Evolutionary conservation across 495 filamentous ascomycete genomes (phyloP).

Genomic region (Xylaria scruposa): DNA sequence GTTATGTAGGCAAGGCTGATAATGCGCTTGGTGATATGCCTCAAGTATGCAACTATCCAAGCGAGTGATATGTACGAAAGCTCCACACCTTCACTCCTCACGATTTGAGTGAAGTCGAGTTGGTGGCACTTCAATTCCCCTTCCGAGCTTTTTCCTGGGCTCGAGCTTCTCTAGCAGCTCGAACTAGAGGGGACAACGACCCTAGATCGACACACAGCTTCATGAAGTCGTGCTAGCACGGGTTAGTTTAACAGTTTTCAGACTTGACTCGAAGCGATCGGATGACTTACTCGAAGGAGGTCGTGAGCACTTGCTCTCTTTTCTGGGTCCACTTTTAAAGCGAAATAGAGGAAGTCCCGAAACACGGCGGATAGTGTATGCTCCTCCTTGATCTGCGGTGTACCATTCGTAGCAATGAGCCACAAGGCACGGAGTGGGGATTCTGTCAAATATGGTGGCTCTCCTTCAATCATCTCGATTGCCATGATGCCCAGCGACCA

Average conservation of each 20-base stretch:
- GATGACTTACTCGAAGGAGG: conserved; percentile 74
- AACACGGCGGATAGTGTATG: conserved; percentile 80
- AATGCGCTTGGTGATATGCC: conserved; percentile 8
- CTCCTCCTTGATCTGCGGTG: conserved; percentile 93
- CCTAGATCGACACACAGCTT: conserved; percentile 72
- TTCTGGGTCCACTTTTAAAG: conserved; percentile 94
- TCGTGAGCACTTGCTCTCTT: conserved; percentile 95
- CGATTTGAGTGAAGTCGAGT: conserved; percentile 13
- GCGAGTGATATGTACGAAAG: conserved; percentile 19
- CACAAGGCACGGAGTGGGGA: conserved; percentile 92
- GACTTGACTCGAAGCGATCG: conserved; percentile 8
- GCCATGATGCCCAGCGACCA: conserved; percentile 99
- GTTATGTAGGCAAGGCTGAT: conserved; percentile 11
- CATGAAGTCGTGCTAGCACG: conserved; percentile 88
- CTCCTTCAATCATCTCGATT: conserved; percentile 99
- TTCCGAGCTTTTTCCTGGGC: conserved; percentile 83
- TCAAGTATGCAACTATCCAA: conserved; percentile 24
- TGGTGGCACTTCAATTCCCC: conserved; percentile 36
- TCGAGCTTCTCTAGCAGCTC: conserved; percentile 80
- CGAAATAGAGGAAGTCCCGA: conserved; percentile 86
- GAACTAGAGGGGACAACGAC: conserved; percentile 76
- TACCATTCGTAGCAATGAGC: conserved; percentile 96
- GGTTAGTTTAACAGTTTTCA: conserved; percentile 40
- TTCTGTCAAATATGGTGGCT: conserved; percentile 96
- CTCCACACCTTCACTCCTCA: not conserved